Base-by-base conservation (phyloP, 805 yeast species). In the Brettanomyces naardenensis region DNA sequence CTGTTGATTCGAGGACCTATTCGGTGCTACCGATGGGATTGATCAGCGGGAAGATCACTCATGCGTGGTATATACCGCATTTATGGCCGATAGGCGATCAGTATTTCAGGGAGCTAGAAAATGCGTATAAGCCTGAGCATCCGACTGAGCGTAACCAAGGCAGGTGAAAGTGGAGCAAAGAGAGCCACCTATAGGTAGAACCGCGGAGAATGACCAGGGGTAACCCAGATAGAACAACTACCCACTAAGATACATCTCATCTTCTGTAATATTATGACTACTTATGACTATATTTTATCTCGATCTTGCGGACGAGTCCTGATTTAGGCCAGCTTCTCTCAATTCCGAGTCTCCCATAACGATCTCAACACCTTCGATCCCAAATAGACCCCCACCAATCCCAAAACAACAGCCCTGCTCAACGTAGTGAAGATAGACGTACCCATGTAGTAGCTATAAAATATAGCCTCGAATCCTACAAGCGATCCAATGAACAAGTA, bases 11-110 rank as follows among this genome's bases (percentile, higher is more conserved):
- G 4, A 66, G 98, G 47, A 75, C 86, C 0, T 92, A 92, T 54
- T 84, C 89, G 28, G 86, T 80, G n/a, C 63, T 92, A 26, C 97
- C 98, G 2, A 67, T 87, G 78, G 97, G 80, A 0, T 62, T 92
- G 28, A 78, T 92, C 3, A 78, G 79, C 48, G 99, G 97, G 1
- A 89, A 86, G 52, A 78, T 92, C 11, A 70, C 81, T 4, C 90
- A 86, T 6, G 90, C 82, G 6, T 66, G 72, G 52, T 71, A 71
- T 48, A 68, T 51, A 60, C 74, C 58, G 65, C 35, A 41, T 6
- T 26, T 45, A n/a, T 33, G 44, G 28, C 27, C 40, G 15, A 43
- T 49, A 13, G 78, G 13, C 48, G 68, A 39, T 51, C 75, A 73
- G 65, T 72, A 73, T 19, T 75, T 76, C 41, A 64, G 86, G 53